These are phyloP conservation scores for Talinum fruticosum DNA, from an alignment of 148 eudicot species.

Conservation along the genomic window DNA sequence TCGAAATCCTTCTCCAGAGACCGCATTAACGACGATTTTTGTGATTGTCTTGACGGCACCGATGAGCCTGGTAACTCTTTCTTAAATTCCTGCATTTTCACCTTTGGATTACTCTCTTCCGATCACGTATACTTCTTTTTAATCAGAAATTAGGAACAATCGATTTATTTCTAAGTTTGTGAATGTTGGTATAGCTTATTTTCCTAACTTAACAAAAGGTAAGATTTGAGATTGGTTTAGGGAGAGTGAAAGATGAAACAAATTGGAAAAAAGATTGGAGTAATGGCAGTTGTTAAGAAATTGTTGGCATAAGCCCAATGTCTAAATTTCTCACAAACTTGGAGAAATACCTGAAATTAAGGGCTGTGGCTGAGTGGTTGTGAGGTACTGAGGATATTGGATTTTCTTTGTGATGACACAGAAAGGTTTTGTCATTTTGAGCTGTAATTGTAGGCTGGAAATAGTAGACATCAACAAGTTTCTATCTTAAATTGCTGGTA, in stretches of 20 bases:
- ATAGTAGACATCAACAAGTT: neutral
- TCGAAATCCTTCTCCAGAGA: slow-evolving; percentile 52
- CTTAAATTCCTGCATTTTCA: too few relatives aligned
- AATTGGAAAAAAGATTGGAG: neutral
- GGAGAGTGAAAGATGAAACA: neutral
- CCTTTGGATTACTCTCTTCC: too few relatives aligned
- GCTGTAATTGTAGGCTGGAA: neutral
- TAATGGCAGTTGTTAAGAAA: too few relatives aligned
- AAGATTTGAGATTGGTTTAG: neutral
- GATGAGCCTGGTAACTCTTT: slow-evolving; percentile 69
- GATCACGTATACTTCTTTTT: neutral
- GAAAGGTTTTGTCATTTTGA: too few relatives aligned
- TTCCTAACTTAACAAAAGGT: neutral
- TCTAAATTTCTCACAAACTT: too few relatives aligned
- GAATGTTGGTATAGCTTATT: neutral
- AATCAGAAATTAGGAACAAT: neutral
- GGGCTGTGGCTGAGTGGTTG: too few relatives aligned
- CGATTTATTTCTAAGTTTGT: neutral
- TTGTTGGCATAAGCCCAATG: too few relatives aligned
- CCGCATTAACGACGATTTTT: slow-evolving; percentile 71
- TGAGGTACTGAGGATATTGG: too few relatives aligned
- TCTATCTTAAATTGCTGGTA: neutral
- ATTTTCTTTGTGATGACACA: too few relatives aligned
- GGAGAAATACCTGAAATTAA: too few relatives aligned
- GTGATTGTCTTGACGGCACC: slow-evolving; percentile 83